A percentile compares a stretch with the other conserved stretches of the same genome.
phyloP scores from a whole-genome alignment of 331 rosid genomes.

The Ulmus americana region DNA sequence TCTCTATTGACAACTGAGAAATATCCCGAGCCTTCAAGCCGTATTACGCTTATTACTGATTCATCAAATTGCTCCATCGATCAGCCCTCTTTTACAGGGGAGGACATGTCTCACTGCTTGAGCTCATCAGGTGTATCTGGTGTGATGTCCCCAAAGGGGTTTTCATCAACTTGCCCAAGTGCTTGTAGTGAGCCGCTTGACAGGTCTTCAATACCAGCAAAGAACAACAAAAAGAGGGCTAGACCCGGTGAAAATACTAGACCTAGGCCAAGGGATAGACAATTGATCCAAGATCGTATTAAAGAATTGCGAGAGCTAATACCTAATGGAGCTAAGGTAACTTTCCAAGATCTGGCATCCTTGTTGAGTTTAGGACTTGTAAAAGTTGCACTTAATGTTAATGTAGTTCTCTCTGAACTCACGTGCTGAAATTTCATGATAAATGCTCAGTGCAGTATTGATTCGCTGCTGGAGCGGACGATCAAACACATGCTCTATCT shows the following conservation, averaged over 20 bases:
- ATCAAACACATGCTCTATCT: constrained; percentile 94
- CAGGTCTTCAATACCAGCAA: constrained; percentile 61
- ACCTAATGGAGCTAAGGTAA: constrained; percentile 90
- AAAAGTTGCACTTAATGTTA: constrained; percentile 23
- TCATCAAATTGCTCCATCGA: constrained; percentile 57
- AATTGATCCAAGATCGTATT: constrained; percentile 92
- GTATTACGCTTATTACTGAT: constrained; percentile 32
- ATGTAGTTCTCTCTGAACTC: constrained; percentile 6
- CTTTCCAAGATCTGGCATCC: constrained; percentile 4
- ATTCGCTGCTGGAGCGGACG: constrained; percentile 87
- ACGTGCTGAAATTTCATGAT: constrained; percentile 29
- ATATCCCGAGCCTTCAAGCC: constrained; percentile 55
- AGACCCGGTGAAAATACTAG: constrained; percentile 79
- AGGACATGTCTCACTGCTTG: constrained; percentile 52
- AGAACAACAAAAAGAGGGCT: constrained; percentile 80
- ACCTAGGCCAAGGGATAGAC: constrained; percentile 98
- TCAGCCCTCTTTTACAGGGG: constrained; percentile 49
- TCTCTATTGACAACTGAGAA: constrained; percentile 54
- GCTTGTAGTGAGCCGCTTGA: constrained; percentile 65
- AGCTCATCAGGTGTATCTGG: constrained; percentile 67
- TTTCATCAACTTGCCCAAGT: constrained; percentile 70
- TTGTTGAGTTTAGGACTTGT: constrained; percentile 16
- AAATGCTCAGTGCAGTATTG: constrained; percentile 83
- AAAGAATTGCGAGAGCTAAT: constrained; percentile 89
- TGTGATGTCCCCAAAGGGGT: constrained; percentile 59